A percentile compares a stretch with the other conserved stretches of the same genome.
Evolutionary conservation across 2,329 filamentous ascomycete genomes (phyloP).

Genomic region (Penicillium digitatum): DNA sequence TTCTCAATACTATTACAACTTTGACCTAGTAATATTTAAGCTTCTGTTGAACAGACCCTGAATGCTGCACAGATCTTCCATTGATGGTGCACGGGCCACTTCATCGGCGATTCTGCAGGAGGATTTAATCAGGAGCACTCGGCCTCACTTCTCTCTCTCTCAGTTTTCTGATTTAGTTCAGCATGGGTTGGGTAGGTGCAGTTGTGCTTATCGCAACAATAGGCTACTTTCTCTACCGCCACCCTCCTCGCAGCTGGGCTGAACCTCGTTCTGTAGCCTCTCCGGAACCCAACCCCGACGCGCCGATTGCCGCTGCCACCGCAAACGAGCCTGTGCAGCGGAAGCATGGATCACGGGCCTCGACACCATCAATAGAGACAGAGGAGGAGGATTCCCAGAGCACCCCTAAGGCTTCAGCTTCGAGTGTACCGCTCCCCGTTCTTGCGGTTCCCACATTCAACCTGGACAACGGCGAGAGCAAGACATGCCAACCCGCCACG

Average conservation of each 20-base stretch:
- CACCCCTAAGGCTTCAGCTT: slow-evolving; percentile 38
- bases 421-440: slow-evolving; percentile 16
- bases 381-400: slow-evolving; percentile 27
- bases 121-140: slow-evolving; percentile 2
- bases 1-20: not conserved
- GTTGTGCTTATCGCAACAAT: slow-evolving; percentile 39
- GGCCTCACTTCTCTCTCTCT: not conserved
- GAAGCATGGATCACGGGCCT: slow-evolving; percentile 5
- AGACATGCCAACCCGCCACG: slow-evolving; percentile 3
- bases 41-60: not conserved
- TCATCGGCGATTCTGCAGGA: slow-evolving; percentile 11
- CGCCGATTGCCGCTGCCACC: slow-evolving; percentile 7
- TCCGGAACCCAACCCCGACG: slow-evolving; percentile 20
- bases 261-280: slow-evolving; percentile 11
- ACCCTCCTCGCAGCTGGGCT: slow-evolving; percentile 36
- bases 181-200: slow-evolving; percentile 44
- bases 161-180: slow-evolving; percentile 10
- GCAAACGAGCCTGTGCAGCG: slow-evolving; percentile 10
- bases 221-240: slow-evolving; percentile 40
- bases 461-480: slow-evolving; percentile 23
- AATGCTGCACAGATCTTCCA: slow-evolving; percentile 2
- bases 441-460: slow-evolving; percentile 34
- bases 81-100: slow-evolving; percentile 18
- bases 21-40: not conserved
- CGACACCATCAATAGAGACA: slow-evolving; percentile 10